Evolutionary conservation across 805 yeast species (phyloP), one percentile per base, ranked within the genome.

Genomic region (Phaffomyces thermotolerans): DNA sequence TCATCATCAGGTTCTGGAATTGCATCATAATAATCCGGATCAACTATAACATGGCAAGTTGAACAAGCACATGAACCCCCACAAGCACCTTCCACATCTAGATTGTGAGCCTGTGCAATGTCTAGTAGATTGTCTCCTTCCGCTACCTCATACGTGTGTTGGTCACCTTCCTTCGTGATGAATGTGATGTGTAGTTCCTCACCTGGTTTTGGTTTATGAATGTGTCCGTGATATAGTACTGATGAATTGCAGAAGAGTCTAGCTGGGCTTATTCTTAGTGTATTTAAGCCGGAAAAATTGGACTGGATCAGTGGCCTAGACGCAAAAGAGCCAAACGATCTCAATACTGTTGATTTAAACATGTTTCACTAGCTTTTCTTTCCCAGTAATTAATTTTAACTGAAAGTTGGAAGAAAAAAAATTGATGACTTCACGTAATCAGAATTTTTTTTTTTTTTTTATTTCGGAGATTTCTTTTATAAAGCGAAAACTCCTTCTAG

Each of bases 11-110:
- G 98, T 62, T 93, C 98, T 9, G 93, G 95, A 51, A 93, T 77
- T 40, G 69, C 76, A 59, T 93, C 99, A 65, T 88, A 93, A 62
- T 71, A 89, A 37, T 84, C 96, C 1, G 99, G 98, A 61, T 93
- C 99, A 34, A 93, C 89, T 40, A 93, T 91, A 42, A 93, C 82
- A 66, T 93, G 99, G 61, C 99, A 93, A 0, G 99, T 93, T 6
- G 97, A 89, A 63, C 99, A 93, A 1, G 99, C 99, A 71, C 99
- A 93, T 4, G 97, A 88, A 4, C 98, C 99, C 20, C 99, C 99
- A 66, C 99, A 93, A 0, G 99, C 99, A 37, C 87, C 96, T 63
- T 93, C 99, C 93, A 93, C 90, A 52, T 93, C 99, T 45, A 93
- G 65, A 56, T 90, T 84, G 59, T 90, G 67, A 4, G 93, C 95